These are phyloP conservation scores for Eutrema japonicum DNA, from an alignment of 345 rosid genomes.

Conservation along the genomic window DNA sequence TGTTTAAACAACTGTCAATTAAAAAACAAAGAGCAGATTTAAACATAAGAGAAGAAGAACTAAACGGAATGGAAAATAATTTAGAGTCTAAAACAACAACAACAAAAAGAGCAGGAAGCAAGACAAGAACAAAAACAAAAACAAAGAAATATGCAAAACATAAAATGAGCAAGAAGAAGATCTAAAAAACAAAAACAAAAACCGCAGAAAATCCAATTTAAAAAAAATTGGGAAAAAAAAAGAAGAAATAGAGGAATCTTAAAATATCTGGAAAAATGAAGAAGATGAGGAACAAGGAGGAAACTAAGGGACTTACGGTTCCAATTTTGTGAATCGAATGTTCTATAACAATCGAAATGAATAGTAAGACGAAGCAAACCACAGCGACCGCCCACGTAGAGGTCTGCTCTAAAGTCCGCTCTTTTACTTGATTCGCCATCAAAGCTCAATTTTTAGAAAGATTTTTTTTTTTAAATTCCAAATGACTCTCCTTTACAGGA, in stretches of 20 bases:
- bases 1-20: slow-evolving; percentile 55
- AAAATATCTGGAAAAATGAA: not conserved
- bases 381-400: slow-evolving; percentile 92
- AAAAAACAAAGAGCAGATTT: not conserved
- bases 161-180: slow-evolving; percentile 7
- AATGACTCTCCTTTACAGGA: not conserved
- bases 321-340: slow-evolving; percentile 52
- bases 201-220: not conserved
- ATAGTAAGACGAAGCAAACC: slow-evolving; percentile 67
- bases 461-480: not conserved
- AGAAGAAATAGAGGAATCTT: slow-evolving; percentile 40
- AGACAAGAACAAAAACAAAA: not conserved
- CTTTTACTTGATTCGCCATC: slow-evolving; percentile 39
- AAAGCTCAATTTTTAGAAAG: not conserved
- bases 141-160: not conserved
- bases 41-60: not conserved
- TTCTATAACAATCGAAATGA: slow-evolving; percentile 60
- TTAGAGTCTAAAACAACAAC: not conserved
- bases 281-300: not conserved
- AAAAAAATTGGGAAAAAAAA: not conserved
- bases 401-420: slow-evolving; percentile 55
- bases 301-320: slow-evolving; percentile 25
- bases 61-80: not conserved
- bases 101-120: slow-evolving; percentile 6
- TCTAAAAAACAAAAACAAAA: not conserved